A percentile compares a stretch with the other conserved stretches of the same genome.
These are phyloP conservation scores for Cutaneotrichosporon cavernicola DNA, from an alignment of 1,284 basidiomycete genomes.

Conservation along the genomic window DNA sequence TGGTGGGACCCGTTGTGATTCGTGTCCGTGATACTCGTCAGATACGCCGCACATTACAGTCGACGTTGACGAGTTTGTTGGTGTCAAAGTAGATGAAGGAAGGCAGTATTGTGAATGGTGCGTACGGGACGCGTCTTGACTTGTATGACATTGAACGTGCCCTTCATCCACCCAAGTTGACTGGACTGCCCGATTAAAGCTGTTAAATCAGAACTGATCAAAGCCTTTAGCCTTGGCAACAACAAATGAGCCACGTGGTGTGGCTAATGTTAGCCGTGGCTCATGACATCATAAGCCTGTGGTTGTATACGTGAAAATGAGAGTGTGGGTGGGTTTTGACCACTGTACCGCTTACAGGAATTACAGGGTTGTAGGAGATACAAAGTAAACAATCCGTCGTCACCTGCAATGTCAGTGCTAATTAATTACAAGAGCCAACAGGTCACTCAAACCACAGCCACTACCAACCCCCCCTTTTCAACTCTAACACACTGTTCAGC, in stretches of 20 bases:
- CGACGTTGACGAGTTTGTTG: neutral
- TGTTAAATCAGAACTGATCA: neutral
- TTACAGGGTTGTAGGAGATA: too few species aligned
- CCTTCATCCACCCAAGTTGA: neutral
- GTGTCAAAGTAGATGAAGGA: neutral
- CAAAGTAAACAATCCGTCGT: slow-evolving; percentile 1
- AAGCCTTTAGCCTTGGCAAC: neutral
- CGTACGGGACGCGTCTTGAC: too few species aligned
- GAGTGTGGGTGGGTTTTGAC: neutral
- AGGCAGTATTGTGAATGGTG: neutral
- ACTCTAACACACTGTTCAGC: too few species aligned
- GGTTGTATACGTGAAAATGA: neutral
- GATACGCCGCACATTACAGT: slow-evolving; percentile 1
- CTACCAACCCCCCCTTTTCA: too few species aligned
- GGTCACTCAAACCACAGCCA: too few species aligned
- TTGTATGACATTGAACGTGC: too few species aligned
- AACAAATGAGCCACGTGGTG: too few species aligned
- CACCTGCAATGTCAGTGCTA: neutral
- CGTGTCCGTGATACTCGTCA: neutral
- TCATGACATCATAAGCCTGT: neutral
- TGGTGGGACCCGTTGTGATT: neutral
- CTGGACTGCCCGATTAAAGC: neutral
- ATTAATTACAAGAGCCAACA: neutral
- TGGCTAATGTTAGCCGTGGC: too few species aligned
- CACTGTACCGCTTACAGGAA: neutral